Conservation (phyloP, 2,329 filamentous ascomycete genomes). For the Claviceps arundinis region DNA sequence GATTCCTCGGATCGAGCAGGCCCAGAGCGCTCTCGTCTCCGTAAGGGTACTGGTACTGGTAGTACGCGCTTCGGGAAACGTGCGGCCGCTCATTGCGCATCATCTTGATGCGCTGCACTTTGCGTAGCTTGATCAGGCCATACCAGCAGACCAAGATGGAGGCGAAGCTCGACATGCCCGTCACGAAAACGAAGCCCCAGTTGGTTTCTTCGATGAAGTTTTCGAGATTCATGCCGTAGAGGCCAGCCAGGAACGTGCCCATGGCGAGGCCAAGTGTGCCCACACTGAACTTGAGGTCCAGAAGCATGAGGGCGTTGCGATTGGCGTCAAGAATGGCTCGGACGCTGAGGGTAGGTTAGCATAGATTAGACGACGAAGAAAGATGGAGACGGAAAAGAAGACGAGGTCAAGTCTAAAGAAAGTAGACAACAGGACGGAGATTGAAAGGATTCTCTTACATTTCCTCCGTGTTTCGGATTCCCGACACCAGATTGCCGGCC, state of each 20-base stretch:
- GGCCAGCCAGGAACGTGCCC: constrained; percentile 88
- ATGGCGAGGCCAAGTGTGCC: constrained; percentile 88
- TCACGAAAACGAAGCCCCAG: constrained; percentile 71
- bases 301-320: constrained; percentile 92
- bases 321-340: constrained; percentile 97
- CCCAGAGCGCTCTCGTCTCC: constrained; percentile 35
- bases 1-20: constrained; percentile 38
- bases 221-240: constrained; percentile 99
- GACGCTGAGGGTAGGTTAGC: constrained; percentile 44
- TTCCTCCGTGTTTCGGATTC: constrained; percentile 95
- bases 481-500: constrained; percentile 80
- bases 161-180: constrained; percentile 54
- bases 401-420: neutral
- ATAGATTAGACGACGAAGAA: neutral
- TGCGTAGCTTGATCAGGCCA: constrained; percentile 69
- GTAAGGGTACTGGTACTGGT: constrained; percentile 14
- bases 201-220: constrained; percentile 95
- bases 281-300: constrained; percentile 93
- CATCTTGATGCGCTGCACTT: constrained; percentile 83
- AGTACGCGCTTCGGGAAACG: constrained; percentile 25
- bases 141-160: constrained; percentile 70
- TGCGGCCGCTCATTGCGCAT: constrained; percentile 33
- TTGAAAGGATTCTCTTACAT: constrained; percentile 47
- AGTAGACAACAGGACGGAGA: too few relatives aligned
- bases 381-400: neutral